Evolutionary conservation across 2,329 filamentous ascomycete species (phyloP).

Genomic region (Zarea fungicola): DNA sequence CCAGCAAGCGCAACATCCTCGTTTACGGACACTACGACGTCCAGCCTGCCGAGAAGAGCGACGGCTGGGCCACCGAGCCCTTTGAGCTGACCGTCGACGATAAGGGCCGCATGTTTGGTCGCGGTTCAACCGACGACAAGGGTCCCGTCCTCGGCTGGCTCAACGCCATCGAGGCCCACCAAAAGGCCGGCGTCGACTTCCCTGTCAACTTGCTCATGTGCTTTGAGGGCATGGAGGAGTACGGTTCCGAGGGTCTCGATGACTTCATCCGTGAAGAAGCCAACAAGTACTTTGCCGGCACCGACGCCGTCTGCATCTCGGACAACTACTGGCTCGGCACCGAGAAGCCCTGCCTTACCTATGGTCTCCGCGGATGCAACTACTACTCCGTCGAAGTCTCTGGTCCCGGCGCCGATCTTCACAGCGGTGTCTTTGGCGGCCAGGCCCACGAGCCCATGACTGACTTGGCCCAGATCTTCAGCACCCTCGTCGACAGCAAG

Average conservation of each 20-base stretch:
- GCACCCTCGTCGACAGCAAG: constrained; percentile 77
- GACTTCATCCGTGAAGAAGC: constrained; percentile 89
- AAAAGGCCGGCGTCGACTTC: constrained; percentile 89
- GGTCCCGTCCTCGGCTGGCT: constrained; percentile 95
- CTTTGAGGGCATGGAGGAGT: constrained; percentile 99
- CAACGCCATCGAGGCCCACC: constrained; percentile 96
- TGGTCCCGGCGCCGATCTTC: constrained; percentile 87
- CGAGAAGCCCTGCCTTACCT: constrained; percentile 96
- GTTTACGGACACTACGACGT: constrained; percentile 99
- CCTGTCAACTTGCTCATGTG: constrained; percentile 98
- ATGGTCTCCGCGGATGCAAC: constrained; percentile 94
- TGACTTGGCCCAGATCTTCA: constrained; percentile 78
- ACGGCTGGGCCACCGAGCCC: constrained; percentile 94
- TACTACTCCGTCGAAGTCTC: constrained; percentile 93
- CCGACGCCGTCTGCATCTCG: constrained; percentile 95
- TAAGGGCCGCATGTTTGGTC: constrained; percentile 92
- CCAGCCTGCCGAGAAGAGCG: constrained; percentile 85
- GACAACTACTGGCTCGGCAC: constrained; percentile 99
- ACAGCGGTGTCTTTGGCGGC: constrained; percentile 95
- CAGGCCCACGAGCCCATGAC: constrained; percentile 99
- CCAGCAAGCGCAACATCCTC: constrained; percentile 88
- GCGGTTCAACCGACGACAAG: constrained; percentile 96
- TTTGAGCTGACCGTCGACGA: constrained; percentile 84
- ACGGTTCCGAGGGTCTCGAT: constrained; percentile 92
- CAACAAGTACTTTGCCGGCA: constrained; percentile 90